These are phyloP conservation scores for Fonsecaea nubica DNA, from an alignment of 2,329 filamentous ascomycete species.

Conservation along the genomic window DNA sequence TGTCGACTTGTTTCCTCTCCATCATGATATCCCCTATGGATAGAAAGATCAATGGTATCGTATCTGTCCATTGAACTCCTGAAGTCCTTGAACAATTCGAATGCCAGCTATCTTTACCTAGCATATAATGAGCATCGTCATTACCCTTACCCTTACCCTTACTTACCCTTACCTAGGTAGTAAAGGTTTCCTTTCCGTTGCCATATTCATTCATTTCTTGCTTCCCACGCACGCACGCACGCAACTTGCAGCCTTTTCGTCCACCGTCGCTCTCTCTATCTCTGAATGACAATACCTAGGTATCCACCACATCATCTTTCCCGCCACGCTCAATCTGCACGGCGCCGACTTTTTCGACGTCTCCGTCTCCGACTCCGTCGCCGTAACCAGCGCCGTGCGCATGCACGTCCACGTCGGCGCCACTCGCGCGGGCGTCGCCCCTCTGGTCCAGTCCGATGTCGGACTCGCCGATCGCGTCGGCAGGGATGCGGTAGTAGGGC, in stretches of 20 bases:
- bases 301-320: not conserved
- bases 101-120: too few species aligned
- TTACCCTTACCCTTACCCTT: too few species aligned
- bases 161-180: too few species aligned
- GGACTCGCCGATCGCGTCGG: slow-evolving; percentile 62
- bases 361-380: not conserved
- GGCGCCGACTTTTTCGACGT: slow-evolving; percentile 6
- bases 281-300: slow-evolving; percentile 42
- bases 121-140: too few species aligned
- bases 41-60: not conserved
- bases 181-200: too few species aligned
- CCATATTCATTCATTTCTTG: not conserved
- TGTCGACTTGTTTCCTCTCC: not conserved
- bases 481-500: slow-evolving; percentile 66
- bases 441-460: slow-evolving; percentile 52
- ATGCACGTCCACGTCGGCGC: slow-evolving; percentile 46
- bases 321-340: slow-evolving; percentile 3
- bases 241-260: slow-evolving; percentile 71
- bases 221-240: slow-evolving; percentile 64
- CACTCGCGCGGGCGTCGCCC: slow-evolving; percentile 52
- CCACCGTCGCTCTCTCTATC: slow-evolving; percentile 63
- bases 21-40: slow-evolving; percentile 18
- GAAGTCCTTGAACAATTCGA: too few species aligned
- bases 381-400: not conserved
- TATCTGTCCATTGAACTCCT: not conserved